Base-by-base conservation (phyloP, 2,329 filamentous ascomycete species). In the Hypoxylon sp. region DNA sequence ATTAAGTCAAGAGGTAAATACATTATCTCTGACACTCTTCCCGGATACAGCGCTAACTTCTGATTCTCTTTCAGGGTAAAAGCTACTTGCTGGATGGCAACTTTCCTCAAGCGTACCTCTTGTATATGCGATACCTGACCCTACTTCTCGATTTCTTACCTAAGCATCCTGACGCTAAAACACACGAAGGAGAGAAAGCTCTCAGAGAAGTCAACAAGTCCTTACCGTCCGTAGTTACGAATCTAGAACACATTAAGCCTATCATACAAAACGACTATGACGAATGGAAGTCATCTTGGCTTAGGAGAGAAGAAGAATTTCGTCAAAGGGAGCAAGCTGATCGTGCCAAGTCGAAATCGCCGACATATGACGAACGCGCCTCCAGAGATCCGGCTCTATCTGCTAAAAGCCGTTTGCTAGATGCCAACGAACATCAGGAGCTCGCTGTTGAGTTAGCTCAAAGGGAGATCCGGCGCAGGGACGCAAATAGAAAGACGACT, bases 41-140 rank as follows among this genome's bases (percentile, higher is more conserved):
- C 5, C 21, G 46, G 23, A 43, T 61, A 23, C 32, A 21, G 21
- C 19, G 30, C 59, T 63, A 19, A 63, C 60, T 23, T 48, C 28
- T 46, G 28, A 28, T 1, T 28, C 43, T 74, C 76, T 57, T 76
- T 65, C 7, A 32, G 93, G 94, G 93, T 19, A 86, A 89, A 56
- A 93, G 95, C 73, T 97, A 97, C 77, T 87, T 96, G 75, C 87
- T 87, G 45, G 95, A 98, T 79, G 91, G 91, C 75, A 94, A 98
- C 80, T 89, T 93, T 70, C 89, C 94, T 74, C 91, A 96, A 76
- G 93, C 95, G 3, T 99, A 97, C 79, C 87, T 98, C 60, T 89
- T 98, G 65, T 87, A 97, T n/a, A 93, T 96, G 77, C 90, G 96
- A 73, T 94, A 97, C 80, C 93, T 93, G 9, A 86, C 91, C 58